These are phyloP conservation scores for Rhodotorula paludigena DNA, from an alignment of 768 basidiomycete species.

Conservation along the genomic window DNA sequence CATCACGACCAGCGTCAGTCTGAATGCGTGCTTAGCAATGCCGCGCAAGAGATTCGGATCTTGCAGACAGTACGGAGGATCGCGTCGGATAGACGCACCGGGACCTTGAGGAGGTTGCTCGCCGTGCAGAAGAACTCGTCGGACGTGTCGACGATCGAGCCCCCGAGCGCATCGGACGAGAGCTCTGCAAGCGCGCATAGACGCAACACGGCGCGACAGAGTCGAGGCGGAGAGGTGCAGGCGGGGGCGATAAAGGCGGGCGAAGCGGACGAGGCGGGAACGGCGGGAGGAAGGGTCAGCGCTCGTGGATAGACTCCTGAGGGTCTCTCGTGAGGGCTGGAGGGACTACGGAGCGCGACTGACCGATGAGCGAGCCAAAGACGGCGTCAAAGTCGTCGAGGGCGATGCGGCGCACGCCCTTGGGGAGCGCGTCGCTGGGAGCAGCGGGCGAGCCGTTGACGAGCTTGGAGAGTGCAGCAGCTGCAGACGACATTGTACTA, in stretches of 20 bases:
- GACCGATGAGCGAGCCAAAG: conserved; percentile 36
- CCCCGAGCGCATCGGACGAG: conserved; percentile 79
- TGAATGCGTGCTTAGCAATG: neutral
- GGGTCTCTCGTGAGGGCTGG: neutral
- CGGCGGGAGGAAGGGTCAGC: neutral
- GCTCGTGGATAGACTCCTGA: neutral
- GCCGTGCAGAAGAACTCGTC: conserved; percentile 96
- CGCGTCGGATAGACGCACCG: conserved; percentile 53
- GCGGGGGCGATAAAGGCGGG: neutral
- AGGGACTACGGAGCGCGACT: neutral
- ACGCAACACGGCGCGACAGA: no score
- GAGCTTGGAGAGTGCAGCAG: neutral
- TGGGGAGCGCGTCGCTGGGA: neutral
- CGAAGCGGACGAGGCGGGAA: neutral
- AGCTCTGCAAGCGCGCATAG: conserved; percentile 63
- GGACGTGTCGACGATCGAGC: conserved; percentile 65
- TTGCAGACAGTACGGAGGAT: no score
- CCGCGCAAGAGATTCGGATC: no score
- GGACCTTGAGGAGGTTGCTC: conserved; percentile 71
- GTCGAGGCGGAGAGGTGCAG: neutral
- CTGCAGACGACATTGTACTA: no score
- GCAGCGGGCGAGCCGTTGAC: neutral
- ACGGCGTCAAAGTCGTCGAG: conserved; percentile 20
- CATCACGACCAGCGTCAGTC: neutral
- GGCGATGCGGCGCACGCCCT: neutral